Base-by-base conservation (phyloP, 139 green algal genomes). In the Zygnema cylindricum region DNA sequence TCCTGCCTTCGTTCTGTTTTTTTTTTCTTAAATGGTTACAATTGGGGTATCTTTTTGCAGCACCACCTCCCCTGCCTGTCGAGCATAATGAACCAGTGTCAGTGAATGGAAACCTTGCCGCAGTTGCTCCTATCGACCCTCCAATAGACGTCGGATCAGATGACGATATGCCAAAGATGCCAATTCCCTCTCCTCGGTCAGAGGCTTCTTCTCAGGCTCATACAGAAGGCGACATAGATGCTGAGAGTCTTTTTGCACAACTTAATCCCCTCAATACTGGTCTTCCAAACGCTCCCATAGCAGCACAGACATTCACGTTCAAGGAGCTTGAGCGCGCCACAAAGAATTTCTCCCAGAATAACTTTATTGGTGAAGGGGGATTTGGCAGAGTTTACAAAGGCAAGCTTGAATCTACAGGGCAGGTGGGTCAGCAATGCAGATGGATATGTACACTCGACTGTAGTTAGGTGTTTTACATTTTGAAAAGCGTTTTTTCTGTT, bases 381-480 rank as follows among this genome's bases (percentile, higher is more conserved):
- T 90, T 90, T 11, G 85, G 85, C 21, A 69, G 85, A 69, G 85
- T 90, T 36, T 90, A 90, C 35, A 86, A 87, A 76, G 85, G 85
- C 49, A 76, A 43, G 25, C 85, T 90, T 39, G 85, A 90, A 57
- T 82, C 83, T n/a, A 88, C 69, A 73, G 83, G 83, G 32, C 83
- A 88, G 83, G 83, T 88, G 32, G 43, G 81, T 69, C 23, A 0
- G 41, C 38, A n/a, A n/a, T n/a, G n/a, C n/a, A n/a, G n/a, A n/a
- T n/a, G n/a, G n/a, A n/a, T n/a, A n/a, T n/a, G n/a, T n/a, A n/a
- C n/a, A n/a, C n/a, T n/a, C n/a, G n/a, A n/a, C n/a, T n/a, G n/a
- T n/a, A n/a, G n/a, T n/a, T n/a, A n/a, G n/a, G n/a, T n/a, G n/a
- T n/a, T n/a, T n/a, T n/a, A n/a, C n/a, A n/a, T n/a, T n/a, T n/a